These are phyloP conservation scores for Earliella scabrosa DNA, from an alignment of 1,284 basidiomycete genomes.

Conservation along the genomic window DNA sequence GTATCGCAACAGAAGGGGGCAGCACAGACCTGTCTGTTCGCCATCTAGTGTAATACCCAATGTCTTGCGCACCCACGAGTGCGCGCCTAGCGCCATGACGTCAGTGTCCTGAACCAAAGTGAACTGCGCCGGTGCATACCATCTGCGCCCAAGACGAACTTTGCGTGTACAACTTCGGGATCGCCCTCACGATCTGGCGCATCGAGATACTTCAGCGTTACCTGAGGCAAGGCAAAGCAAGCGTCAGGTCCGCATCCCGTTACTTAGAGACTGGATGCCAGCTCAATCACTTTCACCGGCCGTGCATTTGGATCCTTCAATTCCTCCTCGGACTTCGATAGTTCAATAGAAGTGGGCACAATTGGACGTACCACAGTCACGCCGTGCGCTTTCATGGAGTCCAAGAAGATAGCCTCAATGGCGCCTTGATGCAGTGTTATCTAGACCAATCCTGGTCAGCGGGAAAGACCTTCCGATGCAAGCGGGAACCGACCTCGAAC, in stretches of 20 bases:
- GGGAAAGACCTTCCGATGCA: not conserved
- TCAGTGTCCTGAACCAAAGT: not conserved
- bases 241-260: not conserved
- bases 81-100: conserved; percentile 60
- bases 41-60: conserved; percentile 76
- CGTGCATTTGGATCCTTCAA: conserved; percentile 49
- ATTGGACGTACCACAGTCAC: conserved; percentile 59
- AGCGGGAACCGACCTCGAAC: conserved; percentile 52
- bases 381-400: conserved; percentile 57
- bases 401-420: conserved; percentile 74
- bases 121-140: conserved; percentile 35
- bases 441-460: conserved; percentile 38
- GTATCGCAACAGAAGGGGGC: not conserved
- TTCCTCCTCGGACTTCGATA: conserved; percentile 46
- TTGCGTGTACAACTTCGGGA: conserved; percentile 52
- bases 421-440: conserved; percentile 75
- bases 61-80: conserved; percentile 79
- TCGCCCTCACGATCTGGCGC: conserved; percentile 29
- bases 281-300: conserved; percentile 54
- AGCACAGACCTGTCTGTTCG: conserved; percentile 62
- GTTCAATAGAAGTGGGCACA: conserved; percentile 55
- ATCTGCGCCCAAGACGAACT: conserved; percentile 60
- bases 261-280: too few relatives aligned
- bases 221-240: conserved; percentile 28
- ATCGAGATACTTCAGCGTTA: conserved; percentile 41